Percentiles rank a stretch among this genome's conserved stretches.
phyloP scores from a whole-genome alignment of 805 yeast species.

The Kuraishia molischiana region DNA sequence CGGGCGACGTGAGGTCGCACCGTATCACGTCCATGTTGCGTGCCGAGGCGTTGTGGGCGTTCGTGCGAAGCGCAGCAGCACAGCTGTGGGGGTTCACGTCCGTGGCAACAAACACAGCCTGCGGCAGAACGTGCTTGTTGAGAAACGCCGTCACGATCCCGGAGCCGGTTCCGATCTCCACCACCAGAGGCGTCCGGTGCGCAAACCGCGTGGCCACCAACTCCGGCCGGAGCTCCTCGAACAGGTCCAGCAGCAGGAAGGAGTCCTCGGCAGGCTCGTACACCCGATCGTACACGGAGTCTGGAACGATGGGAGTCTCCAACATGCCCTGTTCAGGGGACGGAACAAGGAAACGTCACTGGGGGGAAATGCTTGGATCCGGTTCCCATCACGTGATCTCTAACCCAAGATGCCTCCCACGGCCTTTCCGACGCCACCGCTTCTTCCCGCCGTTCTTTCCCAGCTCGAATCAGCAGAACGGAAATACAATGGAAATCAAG shows the following conservation, averaged over 20 bases:
- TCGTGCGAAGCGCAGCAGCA: conserved; percentile 34
- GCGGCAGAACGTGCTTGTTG: conserved; percentile 43
- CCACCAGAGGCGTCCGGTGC: conserved; percentile 38
- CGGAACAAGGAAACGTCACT: no score
- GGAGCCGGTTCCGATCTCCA: conserved; percentile 89
- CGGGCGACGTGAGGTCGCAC: conserved; percentile 43
- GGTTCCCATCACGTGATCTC: no score
- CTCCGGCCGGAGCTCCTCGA: conserved; percentile 50
- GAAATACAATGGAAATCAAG: conserved; percentile 58
- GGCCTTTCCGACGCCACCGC: no score
- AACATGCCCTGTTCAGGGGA: conserved; percentile 43
- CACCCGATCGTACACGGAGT: conserved; percentile 57
- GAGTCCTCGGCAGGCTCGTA: conserved; percentile 96
- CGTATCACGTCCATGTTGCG: conserved; percentile 38
- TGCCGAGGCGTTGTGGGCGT: conserved; percentile 10
- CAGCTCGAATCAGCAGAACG: no score
- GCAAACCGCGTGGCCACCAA: conserved; percentile 13
- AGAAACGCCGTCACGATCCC: conserved; percentile 82
- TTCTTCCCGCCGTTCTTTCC: no score
- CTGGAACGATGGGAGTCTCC: conserved; percentile 60
- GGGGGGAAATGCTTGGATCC: no score
- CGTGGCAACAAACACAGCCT: conserved; percentile 51
- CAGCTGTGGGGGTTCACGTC: conserved; percentile 82
- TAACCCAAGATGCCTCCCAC: no score
- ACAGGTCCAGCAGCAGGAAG: conserved; percentile 68